These are phyloP conservation scores for Furcasterigmium furcatum DNA, from an alignment of 2,329 filamentous ascomycete species.

Conservation along the genomic window DNA sequence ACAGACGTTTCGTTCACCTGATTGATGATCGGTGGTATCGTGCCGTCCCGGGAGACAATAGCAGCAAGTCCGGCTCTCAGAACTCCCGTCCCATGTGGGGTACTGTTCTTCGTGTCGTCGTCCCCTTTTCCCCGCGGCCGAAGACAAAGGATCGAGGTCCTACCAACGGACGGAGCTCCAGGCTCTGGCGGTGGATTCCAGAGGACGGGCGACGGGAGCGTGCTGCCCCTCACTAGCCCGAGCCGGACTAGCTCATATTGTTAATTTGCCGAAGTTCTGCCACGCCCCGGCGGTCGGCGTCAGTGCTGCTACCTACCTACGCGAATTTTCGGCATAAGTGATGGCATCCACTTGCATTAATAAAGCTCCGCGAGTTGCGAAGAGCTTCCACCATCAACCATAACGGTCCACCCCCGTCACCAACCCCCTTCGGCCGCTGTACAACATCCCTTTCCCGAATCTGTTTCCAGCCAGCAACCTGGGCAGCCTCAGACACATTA, in stretches of 20 bases:
- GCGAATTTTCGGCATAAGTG: not conserved
- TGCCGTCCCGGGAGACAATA: too few relatives aligned
- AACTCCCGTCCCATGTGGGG: too few relatives aligned
- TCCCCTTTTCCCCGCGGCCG: too few relatives aligned
- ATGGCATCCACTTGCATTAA: slow-evolving; percentile 1
- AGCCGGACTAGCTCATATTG: not conserved
- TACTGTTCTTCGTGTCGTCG: not conserved
- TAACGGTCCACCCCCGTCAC: not conserved
- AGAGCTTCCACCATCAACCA: slow-evolving; percentile 2
- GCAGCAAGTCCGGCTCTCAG: not conserved
- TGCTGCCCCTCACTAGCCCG: not conserved
- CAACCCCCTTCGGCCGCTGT: not conserved
- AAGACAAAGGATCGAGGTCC: too few relatives aligned
- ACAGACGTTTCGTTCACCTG: not conserved
- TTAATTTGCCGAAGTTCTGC: not conserved
- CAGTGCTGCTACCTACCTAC: not conserved
- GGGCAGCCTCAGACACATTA: too few relatives aligned
- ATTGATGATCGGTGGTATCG: not conserved
- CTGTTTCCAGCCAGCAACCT: not conserved
- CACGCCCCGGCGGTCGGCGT: not conserved
- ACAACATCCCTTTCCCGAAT: not conserved
- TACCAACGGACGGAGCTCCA: too few relatives aligned
- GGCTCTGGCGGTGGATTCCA: too few relatives aligned
- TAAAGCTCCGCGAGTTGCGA: slow-evolving; percentile 2
- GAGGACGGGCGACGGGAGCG: too few relatives aligned